Base-by-base conservation (phyloP, 768 basidiomycete species). In the Tulasnella sp. region DNA sequence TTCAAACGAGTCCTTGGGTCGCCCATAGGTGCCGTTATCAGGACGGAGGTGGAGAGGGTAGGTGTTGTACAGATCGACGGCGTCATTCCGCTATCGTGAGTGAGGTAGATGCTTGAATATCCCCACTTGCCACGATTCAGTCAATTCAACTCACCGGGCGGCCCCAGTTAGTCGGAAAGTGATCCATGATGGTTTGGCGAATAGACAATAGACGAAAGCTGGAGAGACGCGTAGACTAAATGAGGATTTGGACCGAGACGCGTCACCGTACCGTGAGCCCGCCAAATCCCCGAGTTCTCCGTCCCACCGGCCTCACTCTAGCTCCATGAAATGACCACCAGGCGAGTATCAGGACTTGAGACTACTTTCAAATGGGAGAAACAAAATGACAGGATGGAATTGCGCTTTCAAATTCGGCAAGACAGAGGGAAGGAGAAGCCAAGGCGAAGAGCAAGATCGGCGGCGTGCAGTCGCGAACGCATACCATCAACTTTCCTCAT, bases 131-230 rank as follows among this genome's bases (percentile, higher is more conserved):
- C 0, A 70, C 9, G 61, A 44, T 51, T 55, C 15, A 20, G 35
- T 73, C 3, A 6, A 23, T 0, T 76, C 32, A n/a, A 84, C 91
- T 81, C 83, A 92, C 92, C 71, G 92, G 92, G 70, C 91, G 87
- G 46, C 93, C 93, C 93, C 93, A 94, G 86, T 91, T 92, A 44
- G 90, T 90, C 46, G 93, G 92, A 84, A 92, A 92, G 84, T 94
- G 93, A 83, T 94, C 92, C 93, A 94, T 93, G 83, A 80, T 20
- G 18, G 18, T 51, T 35, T 37, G 29, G 71, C 32, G 15, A 72
- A 40, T 70, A 35, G 70, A 7, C 7, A 40, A 72, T 13, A 1
- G 61, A 2, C 26, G 61, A 18, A 67, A 35, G 61, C 32, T 67
- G 61, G 29, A 6, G 55, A 57, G 55, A 67, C 61, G 61, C 61